Base-by-base conservation (phyloP, 2,329 filamentous ascomycete genomes). In the Penicillium sp. region DNA sequence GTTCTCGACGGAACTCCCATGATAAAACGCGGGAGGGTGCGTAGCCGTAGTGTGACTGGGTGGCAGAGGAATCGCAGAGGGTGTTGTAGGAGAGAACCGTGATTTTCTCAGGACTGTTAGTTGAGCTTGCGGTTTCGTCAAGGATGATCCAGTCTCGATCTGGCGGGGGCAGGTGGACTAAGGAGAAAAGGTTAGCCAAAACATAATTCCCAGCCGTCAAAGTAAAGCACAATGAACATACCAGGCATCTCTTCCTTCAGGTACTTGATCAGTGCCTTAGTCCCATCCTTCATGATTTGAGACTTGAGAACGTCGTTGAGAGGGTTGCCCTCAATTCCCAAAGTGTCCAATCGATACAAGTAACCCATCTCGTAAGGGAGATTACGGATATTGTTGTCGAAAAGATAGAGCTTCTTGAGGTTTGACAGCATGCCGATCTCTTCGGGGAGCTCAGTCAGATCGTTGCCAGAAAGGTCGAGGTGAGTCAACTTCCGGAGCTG, bases 401-500 rank as follows among this genome's bases (percentile, higher is more conserved):
- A 96, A 2, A 96, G 76, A 23, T 90, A 75, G 4, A 98, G 77
- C 56, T 87, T 84, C 70, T 88, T 89, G 45, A 98, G 75, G 58
- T 90, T 93, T 23, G 90, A 93, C 60, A 95, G 88, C 91, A 97
- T 98, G 63, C 93, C 93, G 50, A 98, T 82, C 73, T 98, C 91
- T 18, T 87, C 80, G 1, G 93, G 93, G 3, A 98, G 75, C 54
- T 86, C 82, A 7, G 78, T 79, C 50, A 98, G 77, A 51, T 91
- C 81, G 68, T 98, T 98, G 71, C 85, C 83, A 0, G 93, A 97
- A 3, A 90, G 78, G 68, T 98, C 91, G 40, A 98, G 79, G 61
- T 90, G 80, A 28, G 82, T 86, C 40, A 98, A 74, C 54, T 86
- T 85, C 54, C 90, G 84, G 55, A 98, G 76, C 59, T 85, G 80